These are phyloP conservation scores for Sordariomycetes sp. DNA, from an alignment of 2,329 filamentous ascomycete genomes.

Conservation along the genomic window DNA sequence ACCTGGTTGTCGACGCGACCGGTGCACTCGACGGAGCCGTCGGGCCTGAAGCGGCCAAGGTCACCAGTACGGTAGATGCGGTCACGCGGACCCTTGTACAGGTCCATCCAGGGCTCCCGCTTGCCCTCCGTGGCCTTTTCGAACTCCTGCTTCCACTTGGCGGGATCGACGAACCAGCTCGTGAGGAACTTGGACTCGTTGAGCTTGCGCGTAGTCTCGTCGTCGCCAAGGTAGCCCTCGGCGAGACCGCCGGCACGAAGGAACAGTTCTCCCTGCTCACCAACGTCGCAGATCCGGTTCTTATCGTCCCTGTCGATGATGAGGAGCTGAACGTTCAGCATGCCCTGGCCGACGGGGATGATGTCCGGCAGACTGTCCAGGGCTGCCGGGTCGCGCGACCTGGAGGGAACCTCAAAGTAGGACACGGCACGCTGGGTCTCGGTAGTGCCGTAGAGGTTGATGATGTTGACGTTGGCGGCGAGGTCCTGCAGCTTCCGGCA, in stretches of 20 bases:
- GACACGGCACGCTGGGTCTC: slow-evolving; percentile 73
- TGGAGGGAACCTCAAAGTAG: slow-evolving; percentile 66
- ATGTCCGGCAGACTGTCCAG: slow-evolving; percentile 45
- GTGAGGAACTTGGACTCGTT: slow-evolving; percentile 65
- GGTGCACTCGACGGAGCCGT: slow-evolving; percentile 63
- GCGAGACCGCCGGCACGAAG: slow-evolving; percentile 73
- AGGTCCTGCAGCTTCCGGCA: slow-evolving; percentile 64
- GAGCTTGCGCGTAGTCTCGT: slow-evolving; percentile 38
- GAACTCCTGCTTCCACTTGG: slow-evolving; percentile 53
- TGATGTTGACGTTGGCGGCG: slow-evolving; percentile 60
- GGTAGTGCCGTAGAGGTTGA: slow-evolving; percentile 83
- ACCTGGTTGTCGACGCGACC: slow-evolving; percentile 81
- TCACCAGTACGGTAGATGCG: slow-evolving; percentile 81
- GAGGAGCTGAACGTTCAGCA: slow-evolving; percentile 78
- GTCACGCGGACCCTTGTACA: slow-evolving; percentile 73
- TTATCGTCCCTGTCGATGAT: slow-evolving; percentile 60
- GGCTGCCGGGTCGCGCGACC: slow-evolving; percentile 40
- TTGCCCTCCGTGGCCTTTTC: slow-evolving; percentile 15
- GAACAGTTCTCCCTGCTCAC: slow-evolving; percentile 75
- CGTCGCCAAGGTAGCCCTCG: slow-evolving; percentile 59
- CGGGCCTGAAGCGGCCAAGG: slow-evolving; percentile 58
- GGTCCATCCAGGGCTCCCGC: slow-evolving; percentile 62
- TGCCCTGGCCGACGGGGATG: slow-evolving; percentile 74
- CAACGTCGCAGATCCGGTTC: slow-evolving; percentile 60
- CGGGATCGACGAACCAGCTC: slow-evolving; percentile 76